Evolutionary conservation across 2,329 filamentous ascomycete species (phyloP).

Genomic region (Trichoderma koningii): DNA sequence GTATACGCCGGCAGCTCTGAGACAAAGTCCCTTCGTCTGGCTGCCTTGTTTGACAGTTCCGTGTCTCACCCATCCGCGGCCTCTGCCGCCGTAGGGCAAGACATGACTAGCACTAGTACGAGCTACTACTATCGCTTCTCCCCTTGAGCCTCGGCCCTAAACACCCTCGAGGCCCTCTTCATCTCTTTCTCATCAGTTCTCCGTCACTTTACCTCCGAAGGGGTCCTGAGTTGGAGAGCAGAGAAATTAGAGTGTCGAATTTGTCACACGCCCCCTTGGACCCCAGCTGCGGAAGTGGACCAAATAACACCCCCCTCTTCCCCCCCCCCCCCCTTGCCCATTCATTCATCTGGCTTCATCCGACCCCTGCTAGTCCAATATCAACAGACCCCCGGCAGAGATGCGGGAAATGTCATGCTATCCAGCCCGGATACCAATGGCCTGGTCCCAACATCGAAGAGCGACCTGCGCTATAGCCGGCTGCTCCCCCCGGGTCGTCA

Average conservation of each 20-base stretch:
- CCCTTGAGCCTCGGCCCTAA: neutral
- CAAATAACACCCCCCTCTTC: slow-evolving; percentile 4
- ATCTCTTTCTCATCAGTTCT: neutral
- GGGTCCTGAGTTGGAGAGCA: neutral
- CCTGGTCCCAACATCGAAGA: slow-evolving; percentile 24
- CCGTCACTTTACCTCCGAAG: slow-evolving; percentile 2
- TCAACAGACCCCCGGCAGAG: neutral
- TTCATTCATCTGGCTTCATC: neutral
- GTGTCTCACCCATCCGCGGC: slow-evolving; percentile 26
- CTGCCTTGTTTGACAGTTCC: slow-evolving; percentile 28
- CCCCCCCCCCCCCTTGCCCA: neutral
- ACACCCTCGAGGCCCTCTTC: neutral
- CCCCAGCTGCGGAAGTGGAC: neutral
- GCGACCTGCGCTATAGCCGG: slow-evolving; percentile 23
- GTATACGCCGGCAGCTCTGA: neutral
- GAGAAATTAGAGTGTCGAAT: neutral
- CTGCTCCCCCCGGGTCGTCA: slow-evolving; percentile 24
- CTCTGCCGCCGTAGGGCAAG: slow-evolving; percentile 27
- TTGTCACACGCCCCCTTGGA: neutral
- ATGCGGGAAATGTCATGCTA: slow-evolving; percentile 19
- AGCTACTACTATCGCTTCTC: neutral
- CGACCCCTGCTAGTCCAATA: slow-evolving; percentile 6
- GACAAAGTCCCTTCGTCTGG: neutral
- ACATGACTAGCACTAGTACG: slow-evolving; percentile 5
- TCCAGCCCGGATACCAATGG: slow-evolving; percentile 24